Evolutionary conservation across 2,329 filamentous ascomycete genomes (phyloP).

Genomic region (Neurospora sp.): DNA sequence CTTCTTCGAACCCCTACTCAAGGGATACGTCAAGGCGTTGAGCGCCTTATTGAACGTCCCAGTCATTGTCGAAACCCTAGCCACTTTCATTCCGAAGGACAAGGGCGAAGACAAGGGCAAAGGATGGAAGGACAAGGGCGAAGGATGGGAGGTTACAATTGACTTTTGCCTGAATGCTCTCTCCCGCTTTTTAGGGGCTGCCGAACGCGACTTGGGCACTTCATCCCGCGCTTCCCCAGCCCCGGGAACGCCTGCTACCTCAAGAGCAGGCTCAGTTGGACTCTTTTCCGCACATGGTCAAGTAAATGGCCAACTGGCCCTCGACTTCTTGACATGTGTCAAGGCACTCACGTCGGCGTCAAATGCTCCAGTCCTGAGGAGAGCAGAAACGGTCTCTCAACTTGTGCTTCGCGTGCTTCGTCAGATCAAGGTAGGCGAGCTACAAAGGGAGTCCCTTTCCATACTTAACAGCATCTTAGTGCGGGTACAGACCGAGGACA

Average conservation of each 20-base stretch:
- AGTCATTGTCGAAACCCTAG: conserved; percentile 72
- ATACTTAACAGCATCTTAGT: conserved; percentile 63
- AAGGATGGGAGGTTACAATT: conserved; percentile 59
- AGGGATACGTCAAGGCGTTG: conserved; percentile 72
- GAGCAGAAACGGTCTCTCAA: conserved; percentile 45
- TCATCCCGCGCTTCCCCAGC: conserved; percentile 37
- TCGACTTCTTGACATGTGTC: conserved; percentile 57
- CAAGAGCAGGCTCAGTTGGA: conserved; percentile 19
- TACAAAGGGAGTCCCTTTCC: conserved; percentile 65
- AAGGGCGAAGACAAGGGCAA: conserved; percentile 33
- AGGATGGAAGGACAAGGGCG: conserved; percentile 52
- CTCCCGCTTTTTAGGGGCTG: conserved; percentile 35
- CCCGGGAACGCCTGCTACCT: conserved; percentile 24
- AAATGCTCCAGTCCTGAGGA: conserved; percentile 55
- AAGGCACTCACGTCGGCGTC: conserved; percentile 52
- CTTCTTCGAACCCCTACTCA: conserved; percentile 59
- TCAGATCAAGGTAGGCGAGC: conserved; percentile 46
- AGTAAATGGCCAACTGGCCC: conserved; percentile 26
- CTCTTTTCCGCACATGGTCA: conserved; percentile 18
- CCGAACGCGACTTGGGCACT: conserved; percentile 25
- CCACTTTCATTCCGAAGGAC: conserved; percentile 27
- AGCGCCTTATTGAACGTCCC: conserved; percentile 59
- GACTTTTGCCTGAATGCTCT: conserved; percentile 64
- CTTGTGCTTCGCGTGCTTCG: conserved; percentile 49
- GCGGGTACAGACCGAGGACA: conserved; percentile 58